Conservation (phyloP, 306 rosid genomes). For the Rubus parviflorus region DNA sequence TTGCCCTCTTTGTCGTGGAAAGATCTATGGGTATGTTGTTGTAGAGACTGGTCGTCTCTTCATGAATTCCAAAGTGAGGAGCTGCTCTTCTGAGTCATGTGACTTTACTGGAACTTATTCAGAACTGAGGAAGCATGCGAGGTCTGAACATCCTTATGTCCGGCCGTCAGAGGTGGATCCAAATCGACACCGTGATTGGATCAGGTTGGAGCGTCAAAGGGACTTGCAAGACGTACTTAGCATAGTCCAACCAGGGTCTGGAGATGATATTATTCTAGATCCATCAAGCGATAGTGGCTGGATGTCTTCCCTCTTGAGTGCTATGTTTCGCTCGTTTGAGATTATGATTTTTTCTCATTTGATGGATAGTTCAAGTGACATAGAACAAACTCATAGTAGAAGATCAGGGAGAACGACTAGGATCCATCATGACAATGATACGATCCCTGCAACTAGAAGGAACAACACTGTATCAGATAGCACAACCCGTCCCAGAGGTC, state of each 20-base stretch:
- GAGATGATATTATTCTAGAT: conserved; percentile 28
- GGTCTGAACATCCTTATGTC: conserved; percentile 70
- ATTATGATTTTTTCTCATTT: conserved; percentile 21
- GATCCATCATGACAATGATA: conserved; percentile 28
- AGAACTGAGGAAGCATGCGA: conserved; percentile 79
- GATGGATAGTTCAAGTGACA: conserved; percentile 34
- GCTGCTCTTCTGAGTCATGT: conserved; percentile 73
- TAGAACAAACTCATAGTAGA: conserved; percentile 38
- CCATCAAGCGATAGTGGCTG: conserved; percentile 23
- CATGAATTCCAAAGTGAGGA: conserved; percentile 65
- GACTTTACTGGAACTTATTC: conserved; percentile 62
- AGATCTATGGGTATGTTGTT: conserved; percentile 64
- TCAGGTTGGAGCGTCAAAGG: conserved; percentile 65
- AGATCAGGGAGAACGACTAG: conserved; percentile 42
- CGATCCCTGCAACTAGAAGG: conserved; percentile 44
- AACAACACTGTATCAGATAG: conserved; percentile 40
- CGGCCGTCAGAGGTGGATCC: conserved; percentile 80
- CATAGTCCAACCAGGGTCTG: conserved; percentile 46
- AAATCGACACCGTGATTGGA: conserved; percentile 54
- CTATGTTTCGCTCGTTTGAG: conserved; percentile 36
- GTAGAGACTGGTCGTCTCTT: conserved; percentile 57
- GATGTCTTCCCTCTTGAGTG: conserved; percentile 38
- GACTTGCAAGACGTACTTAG: conserved; percentile 59
- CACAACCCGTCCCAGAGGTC: conserved; percentile 27
- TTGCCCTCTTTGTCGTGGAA: conserved; percentile 91